phyloP scores from a whole-genome alignment of 1,284 basidiomycete species.

The Sanghuangporus weigelae region DNA sequence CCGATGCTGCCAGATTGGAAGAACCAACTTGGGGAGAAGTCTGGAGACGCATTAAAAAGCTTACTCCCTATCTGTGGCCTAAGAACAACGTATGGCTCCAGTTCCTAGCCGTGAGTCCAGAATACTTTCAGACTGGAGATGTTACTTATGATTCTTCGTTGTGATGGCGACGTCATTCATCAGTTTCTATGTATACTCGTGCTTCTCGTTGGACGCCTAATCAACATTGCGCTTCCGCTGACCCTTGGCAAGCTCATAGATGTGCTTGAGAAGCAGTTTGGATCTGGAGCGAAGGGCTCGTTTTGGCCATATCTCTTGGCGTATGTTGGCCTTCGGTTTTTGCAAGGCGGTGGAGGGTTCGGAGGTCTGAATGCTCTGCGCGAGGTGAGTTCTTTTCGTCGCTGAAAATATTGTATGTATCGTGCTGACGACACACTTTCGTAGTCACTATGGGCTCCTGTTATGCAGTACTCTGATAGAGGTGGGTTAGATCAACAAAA shows the following conservation, averaged over 20 bases:
- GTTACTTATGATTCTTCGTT: conserved; percentile 2
- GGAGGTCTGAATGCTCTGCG: conserved; percentile 43
- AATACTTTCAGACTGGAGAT: neutral
- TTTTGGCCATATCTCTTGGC: conserved; percentile 60
- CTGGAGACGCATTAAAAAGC: conserved; percentile 49
- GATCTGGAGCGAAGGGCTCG: conserved; percentile 28
- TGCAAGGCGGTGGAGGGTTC: conserved; percentile 69
- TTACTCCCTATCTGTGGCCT: conserved; percentile 83
- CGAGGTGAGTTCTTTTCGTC: conserved; percentile 41
- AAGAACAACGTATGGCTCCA: conserved; percentile 60
- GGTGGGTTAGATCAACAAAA: conserved; percentile 29
- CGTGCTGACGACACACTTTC: conserved; percentile 4
- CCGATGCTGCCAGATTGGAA: conserved; percentile 38
- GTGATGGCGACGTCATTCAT: conserved; percentile 11
- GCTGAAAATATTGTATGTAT: neutral
- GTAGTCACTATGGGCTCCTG: conserved; percentile 72
- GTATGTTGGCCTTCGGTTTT: conserved; percentile 59
- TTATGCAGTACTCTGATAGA: conserved; percentile 82
- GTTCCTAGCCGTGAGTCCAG: conserved; percentile 54
- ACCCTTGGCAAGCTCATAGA: conserved; percentile 66
- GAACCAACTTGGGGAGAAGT: conserved; percentile 65
- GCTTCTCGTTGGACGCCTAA: conserved; percentile 66
- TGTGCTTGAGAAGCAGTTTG: conserved; percentile 45
- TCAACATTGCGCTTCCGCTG: conserved; percentile 72
- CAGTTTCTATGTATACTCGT: conserved; percentile 63